Evolutionary conservation across 2,329 filamentous ascomycete genomes (phyloP).

Genomic region (Neurospora sp.): DNA sequence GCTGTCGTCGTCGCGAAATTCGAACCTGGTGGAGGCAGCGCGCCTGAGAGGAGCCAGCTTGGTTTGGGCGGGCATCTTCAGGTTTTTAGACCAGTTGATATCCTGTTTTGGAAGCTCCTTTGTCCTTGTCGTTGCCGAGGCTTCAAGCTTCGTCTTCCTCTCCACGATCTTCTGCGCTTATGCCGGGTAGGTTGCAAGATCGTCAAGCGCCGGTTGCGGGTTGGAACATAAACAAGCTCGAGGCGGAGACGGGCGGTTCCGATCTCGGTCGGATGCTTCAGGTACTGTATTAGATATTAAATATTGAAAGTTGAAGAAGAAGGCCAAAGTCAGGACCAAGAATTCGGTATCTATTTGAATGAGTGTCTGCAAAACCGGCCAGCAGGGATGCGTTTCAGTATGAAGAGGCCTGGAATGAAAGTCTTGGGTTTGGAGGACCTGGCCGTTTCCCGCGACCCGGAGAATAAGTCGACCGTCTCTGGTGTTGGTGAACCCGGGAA

Average conservation of each 20-base stretch:
- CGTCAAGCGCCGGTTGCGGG: background rate
- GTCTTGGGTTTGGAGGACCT: background rate
- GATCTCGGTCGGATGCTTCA: background rate
- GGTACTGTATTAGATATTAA: background rate
- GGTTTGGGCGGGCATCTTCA: background rate
- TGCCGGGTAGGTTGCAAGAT: background rate
- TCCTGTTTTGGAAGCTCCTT: background rate
- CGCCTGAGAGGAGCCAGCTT: background rate
- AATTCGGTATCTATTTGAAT: background rate
- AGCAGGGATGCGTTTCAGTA: background rate
- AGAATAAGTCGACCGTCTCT: background rate
- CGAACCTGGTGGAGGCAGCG: background rate
- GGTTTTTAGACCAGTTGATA: background rate
- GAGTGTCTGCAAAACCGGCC: background rate
- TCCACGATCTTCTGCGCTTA: background rate
- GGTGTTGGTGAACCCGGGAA: background rate
- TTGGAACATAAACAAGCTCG: background rate
- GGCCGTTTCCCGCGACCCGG: background rate
- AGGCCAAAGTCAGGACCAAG: background rate
- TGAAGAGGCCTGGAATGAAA: background rate
- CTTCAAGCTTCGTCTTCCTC: background rate
- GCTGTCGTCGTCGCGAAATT: background rate
- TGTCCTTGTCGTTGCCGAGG: slow-evolving; percentile 7
- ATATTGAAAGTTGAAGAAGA: background rate
- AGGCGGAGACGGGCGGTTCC: background rate